Conservation (phyloP, 2,329 filamentous ascomycete genomes). For the Microdochium trichocladiopsis region DNA sequence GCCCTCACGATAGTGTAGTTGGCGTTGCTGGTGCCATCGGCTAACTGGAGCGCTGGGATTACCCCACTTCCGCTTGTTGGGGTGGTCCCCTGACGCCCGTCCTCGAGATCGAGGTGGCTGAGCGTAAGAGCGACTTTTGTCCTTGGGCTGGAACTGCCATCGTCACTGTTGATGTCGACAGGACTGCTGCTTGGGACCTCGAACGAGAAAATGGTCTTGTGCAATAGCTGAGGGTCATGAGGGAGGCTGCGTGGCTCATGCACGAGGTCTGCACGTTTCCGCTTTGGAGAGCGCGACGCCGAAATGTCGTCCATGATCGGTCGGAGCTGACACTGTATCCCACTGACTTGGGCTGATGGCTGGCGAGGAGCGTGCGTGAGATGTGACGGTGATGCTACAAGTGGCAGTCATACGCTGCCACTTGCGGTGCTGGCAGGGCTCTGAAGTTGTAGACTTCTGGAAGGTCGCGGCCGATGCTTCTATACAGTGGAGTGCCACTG, state of each 20-base stretch:
- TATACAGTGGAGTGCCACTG: no score
- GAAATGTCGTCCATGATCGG: background rate
- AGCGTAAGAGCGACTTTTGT: conserved; percentile 45
- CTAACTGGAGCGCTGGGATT: conserved; percentile 9
- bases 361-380: no score
- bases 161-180: conserved; percentile 21
- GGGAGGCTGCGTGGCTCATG: conserved; percentile 18
- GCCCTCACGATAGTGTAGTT: conserved; percentile 4
- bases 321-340: no score
- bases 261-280: conserved; percentile 31
- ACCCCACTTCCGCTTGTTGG: conserved; percentile 36
- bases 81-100: conserved; percentile 2
- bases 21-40: background rate
- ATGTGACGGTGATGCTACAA: no score
- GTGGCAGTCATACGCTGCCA: no score
- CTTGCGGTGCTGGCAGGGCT: no score
- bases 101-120: conserved; percentile 37
- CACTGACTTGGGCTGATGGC: no score
- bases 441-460: no score
- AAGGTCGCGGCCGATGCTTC: no score
- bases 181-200: conserved; percentile 21
- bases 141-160: conserved; percentile 45
- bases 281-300: conserved; percentile 30
- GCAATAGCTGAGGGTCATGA: conserved; percentile 16
- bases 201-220: conserved; percentile 35